Evolutionary conservation across 2,329 filamentous ascomycete genomes (phyloP).

Genomic region (Fusarium sp.): DNA sequence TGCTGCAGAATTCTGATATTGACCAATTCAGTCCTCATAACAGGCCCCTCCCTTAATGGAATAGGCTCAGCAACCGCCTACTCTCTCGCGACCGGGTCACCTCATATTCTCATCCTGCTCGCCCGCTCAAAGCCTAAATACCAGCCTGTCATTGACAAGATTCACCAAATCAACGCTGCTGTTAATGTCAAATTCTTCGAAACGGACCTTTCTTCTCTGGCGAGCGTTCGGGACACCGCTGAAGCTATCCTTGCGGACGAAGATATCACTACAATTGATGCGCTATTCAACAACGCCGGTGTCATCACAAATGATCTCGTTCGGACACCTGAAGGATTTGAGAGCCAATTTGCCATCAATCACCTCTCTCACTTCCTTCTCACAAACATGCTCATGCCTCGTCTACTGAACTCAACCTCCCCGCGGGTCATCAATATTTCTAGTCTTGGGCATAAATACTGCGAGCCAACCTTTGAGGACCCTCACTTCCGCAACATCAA

Average conservation of each 20-base stretch:
- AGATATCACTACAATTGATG: neutral
- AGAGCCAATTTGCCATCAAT: neutral
- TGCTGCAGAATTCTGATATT: fast-evolving
- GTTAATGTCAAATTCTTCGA: neutral
- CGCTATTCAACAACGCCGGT: neutral
- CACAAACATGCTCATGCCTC: neutral
- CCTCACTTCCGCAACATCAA: neutral
- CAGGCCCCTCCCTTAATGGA: neutral
- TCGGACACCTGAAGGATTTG: neutral
- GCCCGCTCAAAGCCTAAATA: neutral
- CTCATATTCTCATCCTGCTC: neutral
- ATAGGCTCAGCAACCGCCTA: neutral
- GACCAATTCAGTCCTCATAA: neutral
- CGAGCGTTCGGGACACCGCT: neutral
- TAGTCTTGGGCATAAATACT: neutral
- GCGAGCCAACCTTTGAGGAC: neutral
- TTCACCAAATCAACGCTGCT: fast-evolving
- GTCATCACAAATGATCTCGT: neutral
- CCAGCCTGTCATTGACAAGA: neutral
- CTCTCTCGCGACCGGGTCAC: neutral
- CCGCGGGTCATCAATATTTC: neutral
- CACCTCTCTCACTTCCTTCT: neutral
- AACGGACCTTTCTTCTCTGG: neutral
- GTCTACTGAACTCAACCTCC: fast-evolving
- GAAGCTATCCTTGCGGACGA: neutral